phyloP scores from a whole-genome alignment of 225 moss, liverwort and hornwort genomes.

The Physcomitrellopsis africana region DNA sequence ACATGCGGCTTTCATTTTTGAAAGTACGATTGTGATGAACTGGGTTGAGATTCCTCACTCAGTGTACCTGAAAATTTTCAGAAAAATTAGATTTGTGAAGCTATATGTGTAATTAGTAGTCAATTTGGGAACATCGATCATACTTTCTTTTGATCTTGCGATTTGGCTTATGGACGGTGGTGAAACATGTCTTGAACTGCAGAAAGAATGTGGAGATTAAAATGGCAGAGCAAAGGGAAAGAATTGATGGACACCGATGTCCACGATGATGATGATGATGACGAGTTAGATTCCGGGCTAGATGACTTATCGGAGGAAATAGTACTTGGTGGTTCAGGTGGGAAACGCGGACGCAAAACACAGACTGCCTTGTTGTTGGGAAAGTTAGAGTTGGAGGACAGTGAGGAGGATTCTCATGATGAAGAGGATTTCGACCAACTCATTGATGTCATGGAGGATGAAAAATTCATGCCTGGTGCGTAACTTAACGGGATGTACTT shows the following conservation, averaged over 20 bases:
- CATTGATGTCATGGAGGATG: conserved; percentile 60
- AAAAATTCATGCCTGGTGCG: conserved; percentile 50
- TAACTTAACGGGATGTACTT: conserved; percentile 13
- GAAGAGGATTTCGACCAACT: conserved; percentile 51
- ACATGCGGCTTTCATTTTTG: neutral
- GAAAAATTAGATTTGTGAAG: neutral
- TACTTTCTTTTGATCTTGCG: neutral
- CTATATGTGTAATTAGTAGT: neutral
- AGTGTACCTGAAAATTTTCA: neutral
- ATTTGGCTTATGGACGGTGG: conserved; percentile 23
- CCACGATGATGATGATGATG: conserved; percentile 39
- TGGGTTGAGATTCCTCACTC: conserved; percentile 5
- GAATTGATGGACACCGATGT: conserved; percentile 49
- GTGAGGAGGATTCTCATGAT: conserved; percentile 47
- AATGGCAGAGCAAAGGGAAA: conserved; percentile 50
- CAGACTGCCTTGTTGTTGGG: conserved; percentile 47
- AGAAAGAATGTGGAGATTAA: conserved; percentile 58
- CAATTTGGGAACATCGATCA: neutral
- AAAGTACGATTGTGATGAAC: conserved; percentile 13
- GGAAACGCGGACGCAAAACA: conserved; percentile 39
- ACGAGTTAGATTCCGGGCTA: conserved; percentile 52
- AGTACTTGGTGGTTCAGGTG: conserved; percentile 54
- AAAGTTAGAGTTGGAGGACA: conserved; percentile 50
- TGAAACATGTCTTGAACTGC: conserved; percentile 40
- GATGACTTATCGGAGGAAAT: conserved; percentile 62